Base-by-base conservation (phyloP, 345 rosid genomes). In the Fremontodendron californicum region DNA sequence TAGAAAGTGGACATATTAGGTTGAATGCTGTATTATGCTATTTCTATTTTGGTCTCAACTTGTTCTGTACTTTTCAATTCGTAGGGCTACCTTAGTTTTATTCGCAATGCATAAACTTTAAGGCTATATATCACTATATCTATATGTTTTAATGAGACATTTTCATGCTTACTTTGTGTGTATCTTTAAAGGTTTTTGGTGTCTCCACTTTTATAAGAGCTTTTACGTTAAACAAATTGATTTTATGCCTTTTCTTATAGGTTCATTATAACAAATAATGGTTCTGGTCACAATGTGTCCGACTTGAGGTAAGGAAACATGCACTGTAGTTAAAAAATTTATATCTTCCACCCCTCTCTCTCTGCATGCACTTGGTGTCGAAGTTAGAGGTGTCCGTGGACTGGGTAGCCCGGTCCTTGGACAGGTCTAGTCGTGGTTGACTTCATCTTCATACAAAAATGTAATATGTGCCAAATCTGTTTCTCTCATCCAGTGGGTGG, bases 201-300 rank as follows among this genome's bases (percentile, higher is more conserved):
- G 39, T 11, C 25, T 9, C 33, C 8, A 2, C 40, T 43, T 45
- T 9, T 46, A 5, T 1, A 12, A 63, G 51, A 33, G 9, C 52
- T 51, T 66, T 39, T 25, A 65, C 16, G 40, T 51, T 51, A 23
- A 35, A 29, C 67, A 45, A 25, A 55, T 75, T 33, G 31, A 45
- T 66, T 48, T 51, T 27, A 60, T 46, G 60, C 5, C 16, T 46
- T 74, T 3, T 78, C 60, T 78, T 82, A 75, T 80, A 95, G 99
- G 89, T 95, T 95, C 85, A 90, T 95, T 54, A 80, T 95, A 57
- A 93, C 98, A 48, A 93, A 95, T 81, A 88, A 90, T 58, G 98
- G 93, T 63, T 95, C 99, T 0, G 98, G 99, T 9, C 99, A 93
- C 71, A 79, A 27, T 15, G 93, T 83, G 13, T 76, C 87, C 70